Evolutionary conservation across 495 filamentous ascomycete genomes (phyloP).

Genomic region (Cercophora newfieldiana): DNA sequence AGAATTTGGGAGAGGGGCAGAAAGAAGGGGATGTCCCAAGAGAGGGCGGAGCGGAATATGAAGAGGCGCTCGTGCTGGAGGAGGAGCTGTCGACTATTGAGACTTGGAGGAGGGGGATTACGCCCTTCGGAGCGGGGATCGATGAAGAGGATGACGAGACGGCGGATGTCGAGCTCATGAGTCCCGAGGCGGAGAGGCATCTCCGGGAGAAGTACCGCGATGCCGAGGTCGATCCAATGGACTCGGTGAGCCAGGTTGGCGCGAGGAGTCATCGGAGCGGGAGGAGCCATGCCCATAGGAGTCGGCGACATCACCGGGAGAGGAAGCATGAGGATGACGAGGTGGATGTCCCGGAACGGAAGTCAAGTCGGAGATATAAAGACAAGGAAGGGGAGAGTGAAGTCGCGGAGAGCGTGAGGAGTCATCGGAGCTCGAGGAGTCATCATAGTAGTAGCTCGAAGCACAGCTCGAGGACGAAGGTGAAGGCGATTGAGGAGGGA

Average conservation of each 20-base stretch:
- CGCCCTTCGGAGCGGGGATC: constrained; percentile 55
- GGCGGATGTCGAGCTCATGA: constrained; percentile 86
- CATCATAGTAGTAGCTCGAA: constrained; percentile 18
- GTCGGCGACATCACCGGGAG: constrained; percentile 29
- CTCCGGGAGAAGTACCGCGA: constrained; percentile 36
- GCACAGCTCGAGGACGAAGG: constrained; percentile 28
- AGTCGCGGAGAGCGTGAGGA: constrained; percentile 32
- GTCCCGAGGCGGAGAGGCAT: constrained; percentile 67
- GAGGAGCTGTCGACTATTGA: constrained; percentile 68
- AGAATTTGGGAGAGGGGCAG: constrained; percentile 21
- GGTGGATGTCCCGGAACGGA: constrained; percentile 29
- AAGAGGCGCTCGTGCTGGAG: constrained; percentile 52
- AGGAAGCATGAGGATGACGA: constrained; percentile 20
- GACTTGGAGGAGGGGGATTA: constrained; percentile 80
- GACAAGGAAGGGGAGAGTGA: constrained; percentile 16
- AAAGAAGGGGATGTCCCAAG: neutral
- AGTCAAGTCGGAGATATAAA: constrained; percentile 32
- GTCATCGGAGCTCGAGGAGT: constrained; percentile 23
- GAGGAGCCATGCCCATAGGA: constrained; percentile 23
- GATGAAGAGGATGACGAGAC: constrained; percentile 39
- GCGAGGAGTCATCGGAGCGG: constrained; percentile 27
- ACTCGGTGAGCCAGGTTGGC: constrained; percentile 31
- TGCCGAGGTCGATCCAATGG: constrained; percentile 31
- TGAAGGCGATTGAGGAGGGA: constrained; percentile 37
- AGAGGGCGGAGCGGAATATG: constrained; percentile 29